Evolutionary conservation across 805 yeast genomes (phyloP), one percentile per base, ranked within the genome.

Genomic region (Alloascoidea africana): DNA sequence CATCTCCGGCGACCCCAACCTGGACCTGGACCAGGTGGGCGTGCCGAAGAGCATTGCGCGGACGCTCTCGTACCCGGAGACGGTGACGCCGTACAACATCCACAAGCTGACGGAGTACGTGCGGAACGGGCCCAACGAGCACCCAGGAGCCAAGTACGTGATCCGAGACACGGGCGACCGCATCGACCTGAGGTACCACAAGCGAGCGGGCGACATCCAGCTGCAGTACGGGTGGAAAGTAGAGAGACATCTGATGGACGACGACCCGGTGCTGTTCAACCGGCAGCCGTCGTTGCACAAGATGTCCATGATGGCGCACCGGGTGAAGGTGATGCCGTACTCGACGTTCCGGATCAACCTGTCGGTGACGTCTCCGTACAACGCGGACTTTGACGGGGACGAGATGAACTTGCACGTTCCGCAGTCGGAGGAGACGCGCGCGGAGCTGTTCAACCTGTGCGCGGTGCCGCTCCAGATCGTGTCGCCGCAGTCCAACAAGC

Each of bases 311-410:
- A 91, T 91, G 97, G 94, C 96, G 14, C 99, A 91, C 58, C 73
- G 95, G 62, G 98, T 91, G 27, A 86, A 83, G 55, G 98, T 91
- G 35, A 86, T 91, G 95, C 99, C 99, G 8, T 91, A 86, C 56
- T 87, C 97, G 4, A 91, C 99, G 0, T 91, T 91, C 68, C 74
- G 99, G 64, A 68, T 91, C 64, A 91, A 91, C 55, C 66, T 91
- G 56, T 91, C 97, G 17, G 98, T 91, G 35, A 91, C 98, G 0
- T 85, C 97, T 14, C 99, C 99, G n/a, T 91, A 91, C 61, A 91
- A 91, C 63, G 99, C 99, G 35, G 99, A 91, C 79, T 91, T 91
- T 67, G 99, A 91, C 66, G 99, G 99, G 70, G 99, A 91, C 62
- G 99, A 91, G 64, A 91, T 91, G 99, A 91, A 91, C 62, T 79